Evolutionary conservation across 306 rosid species (phyloP), one percentile per base, ranked within the genome.

Genomic region (Dryas octopetala): DNA sequence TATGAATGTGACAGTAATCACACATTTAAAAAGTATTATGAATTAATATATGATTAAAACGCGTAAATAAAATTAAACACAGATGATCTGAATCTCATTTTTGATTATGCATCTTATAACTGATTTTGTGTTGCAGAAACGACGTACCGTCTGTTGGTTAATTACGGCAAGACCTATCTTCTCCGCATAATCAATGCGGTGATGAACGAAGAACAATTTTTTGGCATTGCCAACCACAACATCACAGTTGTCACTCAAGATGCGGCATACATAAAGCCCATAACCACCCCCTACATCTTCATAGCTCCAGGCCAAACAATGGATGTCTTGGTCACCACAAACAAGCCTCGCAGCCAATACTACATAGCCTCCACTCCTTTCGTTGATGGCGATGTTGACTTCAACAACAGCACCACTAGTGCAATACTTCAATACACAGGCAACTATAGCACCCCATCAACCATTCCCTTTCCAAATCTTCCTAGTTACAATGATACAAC

Each of bases 231-330:
- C 4, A 51, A 76, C 5, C 89, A 86, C 70, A 78, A 40, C 51
- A 46, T 86, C 41, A 80, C 83, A 4, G 67, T 86, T 0, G 87
- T 86, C 2, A 75, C 60, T 9, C 78, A 38, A 19, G 89, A 83
- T 46, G 89, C 76, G 0, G 47, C 80, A 48, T 86, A 86, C 78
- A 62, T 78, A 15, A 83, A 81, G 64, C 85, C 89, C 1, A 17
- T 83, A 3, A 81, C 38, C 13, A 68, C 82, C 8, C 5, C 15
- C 5, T 86, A 78, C 80, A 75, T 86, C 28, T 59, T 81, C 78
- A 86, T 83, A 57, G 43, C 78, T 12, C 89, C 89, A 7, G 89
- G 89, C 28, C 85, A 86, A 75, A 83, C 89, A 12, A 81, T 86
- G 85, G 89, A 86, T 13, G 55, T 83, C 12, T 81, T 86, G 71